Base-by-base conservation (phyloP, 768 basidiomycete genomes). In the Tricholoma matsutake region DNA sequence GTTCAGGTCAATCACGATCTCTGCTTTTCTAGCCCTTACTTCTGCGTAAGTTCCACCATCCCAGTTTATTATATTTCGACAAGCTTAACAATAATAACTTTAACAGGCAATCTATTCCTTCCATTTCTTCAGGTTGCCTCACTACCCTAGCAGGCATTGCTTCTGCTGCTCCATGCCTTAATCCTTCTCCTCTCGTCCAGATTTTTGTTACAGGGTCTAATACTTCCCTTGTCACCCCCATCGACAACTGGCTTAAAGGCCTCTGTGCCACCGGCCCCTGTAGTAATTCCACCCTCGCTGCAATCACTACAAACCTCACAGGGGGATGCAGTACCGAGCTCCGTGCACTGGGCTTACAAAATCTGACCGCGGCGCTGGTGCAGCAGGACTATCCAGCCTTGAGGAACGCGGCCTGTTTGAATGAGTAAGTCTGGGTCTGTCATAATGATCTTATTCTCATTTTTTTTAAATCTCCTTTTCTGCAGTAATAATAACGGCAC, bases 161-260 rank as follows among this genome's bases (percentile, higher is more conserved):
- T 0, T 82, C 81, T 43, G 81, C 79, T 1, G 69, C 74, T 5
- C 64, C 74, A 10, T 89, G 87, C 70, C 68, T 89, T 55, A 81
- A 78, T 63, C 77, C 81, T 6, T 66, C 73, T 3, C 74, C 77
- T 29, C 71, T 87, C n/a, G 49, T 82, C 54, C 64, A 79, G 4
- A 61, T 86, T 54, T 60, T 78, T 57, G 62, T 75, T 25, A 65
- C 72, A 20, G 63, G 67, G 59, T 52, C 63, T 11, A 75, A 75
- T 55, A 64, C 70, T 16, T 82, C 83, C 9, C 61, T 86, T 51
- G 71, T 85, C 18, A 63, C 65, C 4, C 75, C 84, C 11, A 64
- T 91, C 58, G 75, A 87, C 71, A 79, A 56, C 41, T 92, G 90
- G 90, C 72, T 90, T 53, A 77, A 72, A 0, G 82, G 81, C 52